A percentile compares a stretch with the other conserved stretches of the same genome.
These are phyloP conservation scores for Panicum hallii DNA, from an alignment of 202 grass and related monocot species.

Conservation along the genomic window DNA sequence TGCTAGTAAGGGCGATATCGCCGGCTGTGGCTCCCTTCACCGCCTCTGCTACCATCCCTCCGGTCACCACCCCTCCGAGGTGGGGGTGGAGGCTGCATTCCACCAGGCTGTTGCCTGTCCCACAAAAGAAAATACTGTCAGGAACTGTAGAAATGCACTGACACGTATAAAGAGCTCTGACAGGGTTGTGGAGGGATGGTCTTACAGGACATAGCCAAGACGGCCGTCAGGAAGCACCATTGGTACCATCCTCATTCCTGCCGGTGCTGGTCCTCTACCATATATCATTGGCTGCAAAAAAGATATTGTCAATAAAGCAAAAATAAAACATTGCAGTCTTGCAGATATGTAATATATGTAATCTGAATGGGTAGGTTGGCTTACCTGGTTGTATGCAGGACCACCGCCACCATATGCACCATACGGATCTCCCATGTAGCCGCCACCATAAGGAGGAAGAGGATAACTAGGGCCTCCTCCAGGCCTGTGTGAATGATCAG, in stretches of 20 bases:
- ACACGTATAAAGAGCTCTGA: neutral
- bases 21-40: constrained; percentile 60
- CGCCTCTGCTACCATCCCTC: constrained; percentile 58
- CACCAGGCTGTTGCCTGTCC: constrained; percentile 85
- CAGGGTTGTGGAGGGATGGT: neutral
- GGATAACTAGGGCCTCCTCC: constrained; percentile 65
- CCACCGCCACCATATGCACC: constrained; percentile 78
- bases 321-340: neutral
- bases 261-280: constrained; percentile 87
- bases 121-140: constrained; percentile 27
- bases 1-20: constrained; percentile 82
- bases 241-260: constrained; percentile 96
- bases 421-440: constrained; percentile 85
- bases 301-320: neutral
- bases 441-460: constrained; percentile 76
- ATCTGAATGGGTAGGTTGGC: neutral
- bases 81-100: constrained; percentile 55
- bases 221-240: constrained; percentile 97
- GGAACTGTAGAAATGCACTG: neutral
- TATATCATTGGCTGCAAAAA: constrained; percentile 90
- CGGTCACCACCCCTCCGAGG: constrained; percentile 62
- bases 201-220: constrained; percentile 96
- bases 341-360: neutral
- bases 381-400: constrained; percentile 78
- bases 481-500: constrained; percentile 62